Evolutionary conservation across 2,329 filamentous ascomycete species (phyloP).

Genomic region (Aspergillus floridensis): DNA sequence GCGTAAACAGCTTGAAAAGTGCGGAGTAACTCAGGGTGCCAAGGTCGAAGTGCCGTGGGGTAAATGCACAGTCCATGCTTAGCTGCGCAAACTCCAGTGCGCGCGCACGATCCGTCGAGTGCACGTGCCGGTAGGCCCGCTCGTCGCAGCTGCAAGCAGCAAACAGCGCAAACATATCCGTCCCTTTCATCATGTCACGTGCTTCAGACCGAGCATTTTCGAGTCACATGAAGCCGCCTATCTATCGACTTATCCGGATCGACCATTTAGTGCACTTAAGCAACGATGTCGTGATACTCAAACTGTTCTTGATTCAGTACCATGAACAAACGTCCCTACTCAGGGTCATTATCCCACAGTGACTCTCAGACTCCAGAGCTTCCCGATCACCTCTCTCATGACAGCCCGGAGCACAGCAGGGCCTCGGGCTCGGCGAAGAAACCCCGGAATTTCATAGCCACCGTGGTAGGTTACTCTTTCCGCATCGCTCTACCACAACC

Average conservation of each 20-base stretch:
- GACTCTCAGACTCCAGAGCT: slow-evolving; percentile 27
- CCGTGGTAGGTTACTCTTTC: slow-evolving; percentile 29
- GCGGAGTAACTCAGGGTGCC: too few relatives aligned
- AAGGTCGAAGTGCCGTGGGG: too few relatives aligned
- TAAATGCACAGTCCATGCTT: not conserved
- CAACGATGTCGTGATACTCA: not conserved
- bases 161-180: not conserved
- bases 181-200: not conserved
- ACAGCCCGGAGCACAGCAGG: slow-evolving; percentile 30
- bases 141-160: not conserved
- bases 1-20: too few relatives aligned
- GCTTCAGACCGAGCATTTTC: not conserved
- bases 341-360: slow-evolving; percentile 29
- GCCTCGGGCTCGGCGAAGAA: slow-evolving; percentile 29
- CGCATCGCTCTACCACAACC: not conserved
- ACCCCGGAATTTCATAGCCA: slow-evolving; percentile 41
- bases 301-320: slow-evolving; percentile 26
- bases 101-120: not conserved
- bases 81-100: not conserved
- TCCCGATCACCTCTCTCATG: slow-evolving; percentile 36
- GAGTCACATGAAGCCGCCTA: not conserved
- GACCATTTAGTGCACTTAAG: not conserved
- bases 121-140: not conserved
- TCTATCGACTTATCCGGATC: not conserved
- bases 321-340: slow-evolving; percentile 39